Evolutionary conservation across 495 filamentous ascomycete genomes (phyloP), one percentile per base, ranked within the genome.

Genomic region (Stereocaulon alpinum): DNA sequence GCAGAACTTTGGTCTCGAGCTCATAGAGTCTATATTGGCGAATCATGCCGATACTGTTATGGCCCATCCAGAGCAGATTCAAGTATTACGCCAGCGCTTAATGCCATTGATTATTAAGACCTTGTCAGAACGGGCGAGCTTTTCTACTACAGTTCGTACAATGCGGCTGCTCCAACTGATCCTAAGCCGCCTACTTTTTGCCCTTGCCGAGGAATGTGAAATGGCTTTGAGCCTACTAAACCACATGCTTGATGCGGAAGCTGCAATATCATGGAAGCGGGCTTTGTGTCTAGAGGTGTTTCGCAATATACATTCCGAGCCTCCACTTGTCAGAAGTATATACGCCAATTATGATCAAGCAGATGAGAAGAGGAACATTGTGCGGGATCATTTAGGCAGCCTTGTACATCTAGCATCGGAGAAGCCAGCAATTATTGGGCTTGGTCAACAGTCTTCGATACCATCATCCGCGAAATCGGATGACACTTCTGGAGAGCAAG

Each of bases 201-300:
- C 89, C 44, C 73, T 97, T 48, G 75, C 82, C 2, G 74, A 82
- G 0, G 90, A 97, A 70, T 91, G 89, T 64, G 91, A 92, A 49
- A 86, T 91, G 71, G 87, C 88, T 14, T 73, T 97, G 18, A 82
- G 85, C 18, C 77, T 95, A n/a, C 71, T 97, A 17, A 95, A 87
- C 9, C 89, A 94, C 63, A 79, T 94, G 63, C 76, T 97, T 15
- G 93, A 98, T 64, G 87, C 87, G 15, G 94, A 96, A 59, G 79
- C 79, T 6, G 82, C 82, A 5, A 75, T 82, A 1, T 68, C 81
- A 6, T 98, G 93, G 93, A 95, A 88, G 67, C 77, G 94, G 41
- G 83, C 87, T 1, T 68, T 96, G 18, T 92, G 88, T 62, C 91
- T 98, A 84, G 93, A 98, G 66, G 77, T 95, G 0, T 89, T 95